A percentile compares a stretch with the other conserved stretches of the same genome.
Conservation (phyloP, 768 basidiomycete species). For the Pisolithus marmoratus region DNA sequence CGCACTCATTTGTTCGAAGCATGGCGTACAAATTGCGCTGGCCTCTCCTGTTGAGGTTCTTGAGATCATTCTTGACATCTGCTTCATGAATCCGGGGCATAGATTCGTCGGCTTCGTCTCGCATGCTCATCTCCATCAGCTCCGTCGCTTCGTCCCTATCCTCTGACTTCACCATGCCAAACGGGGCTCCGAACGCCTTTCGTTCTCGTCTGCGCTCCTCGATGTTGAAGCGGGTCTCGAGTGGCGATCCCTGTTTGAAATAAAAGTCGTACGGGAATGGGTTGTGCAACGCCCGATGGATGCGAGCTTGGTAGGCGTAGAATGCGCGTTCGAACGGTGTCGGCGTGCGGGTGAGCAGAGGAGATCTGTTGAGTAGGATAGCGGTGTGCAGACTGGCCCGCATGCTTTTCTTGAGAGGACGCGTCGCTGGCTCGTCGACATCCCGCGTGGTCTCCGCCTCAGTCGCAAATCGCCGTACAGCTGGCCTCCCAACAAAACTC, state of each 20-base stretch:
- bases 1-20: conserved; percentile 44
- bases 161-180: conserved; percentile 40
- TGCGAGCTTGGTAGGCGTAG: conserved; percentile 76
- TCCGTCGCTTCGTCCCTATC: conserved; percentile 44
- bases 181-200: conserved; percentile 64
- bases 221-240: conserved; percentile 73
- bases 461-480: conserved; percentile 39
- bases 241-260: conserved; percentile 85
- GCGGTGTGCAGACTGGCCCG: conserved; percentile 48
- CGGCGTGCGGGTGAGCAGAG: conserved; percentile 66
- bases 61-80: conserved; percentile 54
- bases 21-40: conserved; percentile 89
- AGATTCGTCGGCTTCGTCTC: conserved; percentile 56
- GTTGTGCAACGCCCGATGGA: conserved; percentile 80
- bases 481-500: no score
- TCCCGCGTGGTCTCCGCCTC: conserved; percentile 19
- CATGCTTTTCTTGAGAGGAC: conserved; percentile 23
- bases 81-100: conserved; percentile 57
- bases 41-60: conserved; percentile 75
- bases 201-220: conserved; percentile 72
- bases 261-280: conserved; percentile 89
- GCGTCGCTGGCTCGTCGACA: conserved; percentile 7
- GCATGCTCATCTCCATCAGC: conserved; percentile 52
- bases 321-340: conserved; percentile 75
- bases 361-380: conserved; percentile 74